Evolutionary conservation across 495 filamentous ascomycete species (phyloP), one percentile per base, ranked within the genome.

Genomic region (Xylaria longipes): DNA sequence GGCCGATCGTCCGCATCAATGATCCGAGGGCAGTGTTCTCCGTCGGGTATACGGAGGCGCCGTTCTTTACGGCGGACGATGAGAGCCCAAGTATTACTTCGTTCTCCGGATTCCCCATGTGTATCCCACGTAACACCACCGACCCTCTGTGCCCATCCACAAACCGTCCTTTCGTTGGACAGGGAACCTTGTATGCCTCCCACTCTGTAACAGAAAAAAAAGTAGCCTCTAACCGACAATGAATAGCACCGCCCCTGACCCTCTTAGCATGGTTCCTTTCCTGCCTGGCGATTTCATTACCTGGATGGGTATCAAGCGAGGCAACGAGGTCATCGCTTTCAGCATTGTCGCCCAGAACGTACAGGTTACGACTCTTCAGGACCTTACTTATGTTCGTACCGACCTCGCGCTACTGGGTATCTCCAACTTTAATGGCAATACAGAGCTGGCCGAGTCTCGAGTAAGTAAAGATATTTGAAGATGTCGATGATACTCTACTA

Each of bases 81-180:
- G 72, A 75, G 67, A 84, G 75, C 73, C 82, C 82, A 1, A 76
- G 72, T 45, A 75, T 84, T 45, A 76, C 75, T 11, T 75, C 82
- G 2, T 84, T 83, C 41, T 75, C 72, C 5, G 82, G 82, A 11
- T 83, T 84, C 62, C 82, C 82, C 46, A 83, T 84, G 80, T 84
- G 82, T 64, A 77, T 84, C 29, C 82, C 82, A 1, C 75, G 82
- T 5, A 75, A 72, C 6, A 11, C 52, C 54, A 72, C 69, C 8
- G 82, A 84, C 27, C 66, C 73, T 0, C 71, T 79, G 4, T 84
- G 81, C 58, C 82, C 82, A 0, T 17, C 68, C 1, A 74, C 74
- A 25, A 82, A 84, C 66, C 77, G 82, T 1, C 81, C 80, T 0
- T 43, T 72, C 3, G 22, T 54, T 8, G 43, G 46, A 11, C 54